Base-by-base conservation (phyloP, 2,329 filamentous ascomycete genomes). In the Fusarium decemcellulare region DNA sequence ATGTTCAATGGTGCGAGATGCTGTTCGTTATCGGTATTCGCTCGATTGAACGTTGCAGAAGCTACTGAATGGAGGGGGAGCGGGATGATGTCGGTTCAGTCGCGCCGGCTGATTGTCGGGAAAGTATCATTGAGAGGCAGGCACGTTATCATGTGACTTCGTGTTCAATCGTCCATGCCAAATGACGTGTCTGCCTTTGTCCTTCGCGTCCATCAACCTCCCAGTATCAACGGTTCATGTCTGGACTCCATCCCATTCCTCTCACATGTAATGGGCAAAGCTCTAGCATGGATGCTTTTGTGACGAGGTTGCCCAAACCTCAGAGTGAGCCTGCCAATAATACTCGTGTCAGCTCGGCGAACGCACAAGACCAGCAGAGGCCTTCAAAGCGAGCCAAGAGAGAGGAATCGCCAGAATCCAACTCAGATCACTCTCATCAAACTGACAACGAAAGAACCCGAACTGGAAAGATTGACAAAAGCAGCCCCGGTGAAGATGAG, bases 101-200 rank as follows among this genome's bases (percentile, higher is more conserved):
- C 59, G 70, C 73, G 70, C 71, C 74, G 74, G 74, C 29, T 71
- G 64, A 74, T 69, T 65, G 6, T 74, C 73, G 74, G 73, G 27
- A 37, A 40, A 40, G 9, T 11, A 36, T 14, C 18, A 30, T 53
- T 61, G 16, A 43, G 23, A 55, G 36, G 18, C 3, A 51, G 39
- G 40, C 52, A 57, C 65, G 61, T 29, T 67, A 75, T 82, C 80
- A 82, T 76, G 74, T 82, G 80, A 81, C 74, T 75, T 80, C 81
- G 80, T 76, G 80, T 79, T 70, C 48, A 37, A 47, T 59, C 57
- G 47, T 47, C 37, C 42, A 23, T 43, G 47, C 59, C 58, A 50
- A 40, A 34, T 59, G 46, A 60, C 63, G 65, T 72, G 57, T 61
- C 54, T 70, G 51, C 44, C 61, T 62, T 55, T 39, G 32, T 51